A percentile compares a stretch with the other conserved stretches of the same genome.
Conservation (phyloP, 164 flowering plant species). For the Paratinospora sagittata region DNA sequence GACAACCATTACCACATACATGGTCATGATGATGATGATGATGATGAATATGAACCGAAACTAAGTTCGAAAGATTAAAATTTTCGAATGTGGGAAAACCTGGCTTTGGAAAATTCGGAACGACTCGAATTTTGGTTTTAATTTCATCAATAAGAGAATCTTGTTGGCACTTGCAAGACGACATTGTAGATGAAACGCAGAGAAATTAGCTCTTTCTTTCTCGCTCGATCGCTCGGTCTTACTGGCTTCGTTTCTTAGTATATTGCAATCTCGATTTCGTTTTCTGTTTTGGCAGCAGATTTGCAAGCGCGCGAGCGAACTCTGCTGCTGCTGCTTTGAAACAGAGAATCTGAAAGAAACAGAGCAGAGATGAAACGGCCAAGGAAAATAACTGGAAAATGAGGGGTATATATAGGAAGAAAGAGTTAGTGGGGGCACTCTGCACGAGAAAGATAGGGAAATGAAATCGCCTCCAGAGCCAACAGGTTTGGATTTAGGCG, state of each 20-base stretch:
- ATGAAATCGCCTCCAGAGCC: neutral
- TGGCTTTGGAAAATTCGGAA: constrained; percentile 82
- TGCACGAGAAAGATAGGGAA: no score
- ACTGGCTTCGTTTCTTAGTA: no score
- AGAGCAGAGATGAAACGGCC: no score
- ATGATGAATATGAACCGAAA: neutral
- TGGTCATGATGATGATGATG: neutral
- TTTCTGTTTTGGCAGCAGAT: no score
- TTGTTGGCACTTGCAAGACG: constrained; percentile 36
- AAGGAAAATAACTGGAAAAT: neutral
- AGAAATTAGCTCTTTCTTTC: no score
- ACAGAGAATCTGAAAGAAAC: neutral
- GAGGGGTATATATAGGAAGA: no score
- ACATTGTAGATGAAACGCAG: constrained; percentile 43
- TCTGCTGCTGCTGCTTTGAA: no score
- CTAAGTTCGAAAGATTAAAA: neutral
- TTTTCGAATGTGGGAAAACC: constrained; percentile 30
- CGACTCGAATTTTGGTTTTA: constrained; percentile 66
- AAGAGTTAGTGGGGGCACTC: no score
- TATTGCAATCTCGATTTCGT: no score
- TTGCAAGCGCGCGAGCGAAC: no score
- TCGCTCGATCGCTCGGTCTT: no score
- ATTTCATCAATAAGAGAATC: constrained; percentile 74
- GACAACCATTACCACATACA: constrained; percentile 5
- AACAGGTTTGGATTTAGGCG: constrained; percentile 2